Base-by-base conservation (phyloP, 108 stramenopile species). In the Aureococcus anophagefferens region DNA sequence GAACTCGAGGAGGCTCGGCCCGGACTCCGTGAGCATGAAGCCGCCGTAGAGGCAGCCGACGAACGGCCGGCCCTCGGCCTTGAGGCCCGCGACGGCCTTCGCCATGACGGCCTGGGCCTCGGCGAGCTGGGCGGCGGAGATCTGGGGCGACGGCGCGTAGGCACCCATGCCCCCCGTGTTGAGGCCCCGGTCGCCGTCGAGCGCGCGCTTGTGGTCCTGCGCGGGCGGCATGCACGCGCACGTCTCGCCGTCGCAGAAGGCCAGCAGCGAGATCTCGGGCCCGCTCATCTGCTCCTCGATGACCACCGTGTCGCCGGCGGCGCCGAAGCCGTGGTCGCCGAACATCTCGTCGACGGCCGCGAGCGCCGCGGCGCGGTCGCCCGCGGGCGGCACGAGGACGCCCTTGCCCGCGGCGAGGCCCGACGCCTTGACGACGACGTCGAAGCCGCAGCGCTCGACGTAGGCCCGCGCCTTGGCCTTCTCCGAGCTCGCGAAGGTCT, bases 101-200 rank as follows among this genome's bases (percentile, higher is more conserved):
- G 81, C 87, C 79, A 95, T 91, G 89, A 98, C 92, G 35, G 81
- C 83, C 75, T 93, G 86, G 76, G 92, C 90, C 79, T 90, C 87
- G 65, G 79, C 80, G 51, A 93, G 89, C 68, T 95, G 74, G 30
- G 86, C 84, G 45, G 91, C 91, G 35, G 94, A 93, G 33, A 97
- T 91, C 76, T 89, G 89, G 34, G 98, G 98, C 25, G 98, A 93
- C 9, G 98, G 98, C 62, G 94, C 90, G 83, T 97, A 98, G 30
- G 96, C 98, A 30, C 98, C 98, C 98, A 99, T 99, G 63, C 98
- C 98, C 37, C 96, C 96, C 13, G 98, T 99, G 81, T 99, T 99
- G 74, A 95, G 85, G 18, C 98, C 98, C 78, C 85, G 69, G 80
- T 98, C 96, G 66, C 92, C 89, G 75, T 99, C 98, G 30, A 94